Base-by-base conservation (phyloP, 169 alveolate genomes). In the Perkinsus marinus region DNA sequence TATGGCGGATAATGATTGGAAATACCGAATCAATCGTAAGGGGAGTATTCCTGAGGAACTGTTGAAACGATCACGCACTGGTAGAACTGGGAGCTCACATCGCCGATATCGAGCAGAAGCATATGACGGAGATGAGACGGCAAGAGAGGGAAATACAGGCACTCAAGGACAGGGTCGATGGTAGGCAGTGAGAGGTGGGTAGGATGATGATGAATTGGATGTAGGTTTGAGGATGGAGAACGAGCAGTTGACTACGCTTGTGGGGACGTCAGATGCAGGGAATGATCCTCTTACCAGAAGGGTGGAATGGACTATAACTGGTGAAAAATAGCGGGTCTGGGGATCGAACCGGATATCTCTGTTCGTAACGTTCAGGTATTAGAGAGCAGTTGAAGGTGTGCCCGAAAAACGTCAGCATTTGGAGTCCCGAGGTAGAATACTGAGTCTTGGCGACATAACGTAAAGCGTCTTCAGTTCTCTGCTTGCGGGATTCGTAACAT, bases 261-360 rank as follows among this genome's bases (percentile, higher is more conserved):
- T 57, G 79, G 79, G 79, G 7, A 30, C 22, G 7, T 2, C 79
- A 16, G 79, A 57, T 2, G 79, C 79, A 0, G 79, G 37, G 22
- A 57, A 5, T 57, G 79, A 57, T 16, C 79, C 79, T 2, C 34
- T 57, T 7, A 26, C 79, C 3, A 57, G 79, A 16, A 57, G 91
- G 39, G 91, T 90, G 19, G 91, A 90, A 39, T 90, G 91, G 91
- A 90, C 91, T 17, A 90, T 90, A 39, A 43, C 91, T 19, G 91
- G 91, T 57, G 68, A 57, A 57, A 57, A 57, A 57, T 57, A 30
- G 79, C 7, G 79, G 79, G 79, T 30, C 79, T 16, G 22, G 79
- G 79, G 22, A 57, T 57, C 79, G 79, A 38, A 39, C 57, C 91
- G 37, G 91, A 5, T 41, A 41, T 10, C 46, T 41, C n/a, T n/a